Base-by-base conservation (phyloP, 2,329 filamentous ascomycete species). In the Chrysoporthe austroafricana region DNA sequence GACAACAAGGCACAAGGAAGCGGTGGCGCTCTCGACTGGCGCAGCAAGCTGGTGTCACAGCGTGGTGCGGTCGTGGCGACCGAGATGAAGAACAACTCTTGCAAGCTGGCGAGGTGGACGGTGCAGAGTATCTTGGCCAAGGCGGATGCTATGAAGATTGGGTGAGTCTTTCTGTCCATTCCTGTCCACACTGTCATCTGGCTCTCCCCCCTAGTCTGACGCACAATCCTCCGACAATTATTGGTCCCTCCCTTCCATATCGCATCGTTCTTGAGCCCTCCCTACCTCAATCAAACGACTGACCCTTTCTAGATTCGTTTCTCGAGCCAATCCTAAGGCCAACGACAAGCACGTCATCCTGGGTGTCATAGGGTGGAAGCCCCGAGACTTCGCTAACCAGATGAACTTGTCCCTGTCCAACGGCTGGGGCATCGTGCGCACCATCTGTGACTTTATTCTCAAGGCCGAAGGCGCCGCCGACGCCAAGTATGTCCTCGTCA, bases 41-140 rank as follows among this genome's bases (percentile, higher is more conserved):
- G 96, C 79, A 91, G 90, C 73, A 99, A 99, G 88, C 88, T 99
- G 69, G 91, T 92, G 72, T 93, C 90, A 74, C 94, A 97, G 84
- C 91, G 96, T 76, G 96, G 96, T 89, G 96, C 96, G 67, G 95
- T 99, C 56, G 92, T 99, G 36, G 96, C 96, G 26, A 99, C 96
- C 14, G 96, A 99, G 85, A 99, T 99, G 96, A 99, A 99, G 92
- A 99, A 99, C 89, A 99, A 99, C 88, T 94, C 90, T 77, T 97
- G 93, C 91, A 99, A 99, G 86, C 90, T 99, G 71, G 96, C 96
- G 68, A 87, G 96, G 79, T 99, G 96, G 96, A 97, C 96, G 43
- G 93, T 95, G 56, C 96, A 99, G 85, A 93, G 91, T 77, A 97
- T 99, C 77, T 88, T 99, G 68, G 94, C 95, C 79, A 94, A 94